phyloP scores from a whole-genome alignment of 306 rosid genomes.

The Quillaja saponaria region DNA sequence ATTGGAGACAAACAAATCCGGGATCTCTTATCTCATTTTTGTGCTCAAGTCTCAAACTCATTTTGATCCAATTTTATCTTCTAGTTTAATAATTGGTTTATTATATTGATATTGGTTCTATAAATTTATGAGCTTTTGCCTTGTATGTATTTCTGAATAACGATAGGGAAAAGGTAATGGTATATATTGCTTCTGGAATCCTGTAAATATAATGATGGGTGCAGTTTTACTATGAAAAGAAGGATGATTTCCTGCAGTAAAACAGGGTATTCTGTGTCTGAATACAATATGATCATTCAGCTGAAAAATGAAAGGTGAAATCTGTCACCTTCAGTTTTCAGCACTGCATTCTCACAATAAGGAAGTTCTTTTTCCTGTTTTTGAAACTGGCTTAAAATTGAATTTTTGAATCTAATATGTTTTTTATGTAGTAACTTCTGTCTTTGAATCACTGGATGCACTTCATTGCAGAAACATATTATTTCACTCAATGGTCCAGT shows the following conservation, averaged over 20 bases:
- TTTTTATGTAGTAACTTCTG: too few species aligned
- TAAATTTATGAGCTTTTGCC: not conserved
- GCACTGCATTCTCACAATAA: not conserved
- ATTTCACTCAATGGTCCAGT: slow-evolving; percentile 83
- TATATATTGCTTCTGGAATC: not conserved
- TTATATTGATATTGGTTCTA: not conserved
- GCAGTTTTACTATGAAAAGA: not conserved
- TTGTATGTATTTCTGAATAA: not conserved
- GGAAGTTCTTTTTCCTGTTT: too few species aligned
- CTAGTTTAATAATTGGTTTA: too few species aligned
- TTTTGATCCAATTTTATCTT: too few species aligned
- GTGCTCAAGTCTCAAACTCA: too few species aligned
- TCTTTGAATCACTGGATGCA: not conserved
- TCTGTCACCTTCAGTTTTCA: not conserved
- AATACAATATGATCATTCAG: slow-evolving; percentile 3
- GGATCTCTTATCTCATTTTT: too few species aligned
- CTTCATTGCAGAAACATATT: slow-evolving; percentile 67
- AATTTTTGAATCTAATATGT: too few species aligned
- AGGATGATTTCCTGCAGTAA: not conserved
- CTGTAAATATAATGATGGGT: not conserved
- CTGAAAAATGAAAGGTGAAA: not conserved
- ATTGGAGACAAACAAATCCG: not conserved
- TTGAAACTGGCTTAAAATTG: too few species aligned
- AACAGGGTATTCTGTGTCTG: not conserved
- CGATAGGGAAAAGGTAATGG: not conserved